Conservation (phyloP, 2,329 filamentous ascomycete genomes). For the Colletotrichum sp. region DNA sequence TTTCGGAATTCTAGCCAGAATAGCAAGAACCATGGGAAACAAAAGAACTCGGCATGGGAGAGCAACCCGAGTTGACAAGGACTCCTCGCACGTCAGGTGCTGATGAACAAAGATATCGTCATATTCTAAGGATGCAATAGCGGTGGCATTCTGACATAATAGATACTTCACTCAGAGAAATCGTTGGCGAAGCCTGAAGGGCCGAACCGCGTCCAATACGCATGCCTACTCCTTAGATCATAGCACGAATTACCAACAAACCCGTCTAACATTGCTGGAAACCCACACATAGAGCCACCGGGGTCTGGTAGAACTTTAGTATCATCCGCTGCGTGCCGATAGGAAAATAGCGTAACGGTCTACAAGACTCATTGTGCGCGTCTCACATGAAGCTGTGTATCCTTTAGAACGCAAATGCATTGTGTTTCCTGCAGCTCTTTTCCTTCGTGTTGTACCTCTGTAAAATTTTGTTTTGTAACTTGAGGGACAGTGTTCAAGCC, state of each 20-base stretch:
- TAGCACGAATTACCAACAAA: neutral
- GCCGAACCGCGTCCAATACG: neutral
- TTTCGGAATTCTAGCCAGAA: neutral
- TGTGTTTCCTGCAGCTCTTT: neutral
- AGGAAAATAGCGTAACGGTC: neutral
- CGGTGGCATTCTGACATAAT: neutral
- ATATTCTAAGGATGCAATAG: neutral
- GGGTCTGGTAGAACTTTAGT: too few species aligned
- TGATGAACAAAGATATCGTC: neutral
- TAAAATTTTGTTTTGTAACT: fast-evolving
- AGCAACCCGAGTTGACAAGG: neutral
- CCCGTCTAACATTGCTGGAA: neutral
- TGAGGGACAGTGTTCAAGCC: neutral
- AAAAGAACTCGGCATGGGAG: neutral
- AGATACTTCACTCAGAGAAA: neutral
- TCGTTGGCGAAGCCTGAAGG: neutral
- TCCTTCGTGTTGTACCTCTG: neutral
- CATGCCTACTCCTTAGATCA: neutral
- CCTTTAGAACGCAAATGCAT: neutral
- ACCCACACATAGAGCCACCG: neutral
- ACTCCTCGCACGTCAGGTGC: neutral
- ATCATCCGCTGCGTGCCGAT: neutral
- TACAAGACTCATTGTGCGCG: neutral
- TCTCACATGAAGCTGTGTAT: too few species aligned
- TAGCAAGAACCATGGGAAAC: neutral